Percentiles rank a stretch among this genome's conserved stretches.
Conservation (phyloP, 768 basidiomycete genomes). For the Lanmaoa rubissima region DNA sequence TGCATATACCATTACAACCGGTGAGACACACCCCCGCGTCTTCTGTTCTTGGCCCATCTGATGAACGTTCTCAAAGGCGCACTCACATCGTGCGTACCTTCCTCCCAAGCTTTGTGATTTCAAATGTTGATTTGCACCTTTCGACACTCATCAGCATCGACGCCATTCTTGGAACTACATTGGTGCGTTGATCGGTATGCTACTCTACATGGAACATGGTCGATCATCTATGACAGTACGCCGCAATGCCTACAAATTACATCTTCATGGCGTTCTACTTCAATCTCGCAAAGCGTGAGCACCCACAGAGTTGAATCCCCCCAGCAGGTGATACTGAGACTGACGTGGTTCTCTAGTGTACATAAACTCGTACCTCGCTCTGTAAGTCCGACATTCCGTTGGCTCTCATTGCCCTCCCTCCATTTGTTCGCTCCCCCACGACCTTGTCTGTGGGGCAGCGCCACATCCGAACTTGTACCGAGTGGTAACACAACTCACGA, state of each 20-base stretch:
- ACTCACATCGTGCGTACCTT: constrained; percentile 35
- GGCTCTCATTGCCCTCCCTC: no score
- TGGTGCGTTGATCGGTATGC: constrained; percentile 21
- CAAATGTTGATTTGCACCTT: neutral
- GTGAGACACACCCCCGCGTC: constrained; percentile 30
- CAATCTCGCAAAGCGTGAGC: constrained; percentile 50
- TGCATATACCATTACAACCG: constrained; percentile 55
- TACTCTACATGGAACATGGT: no score
- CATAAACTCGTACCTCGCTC: constrained; percentile 55
- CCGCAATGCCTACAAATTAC: constrained; percentile 53
- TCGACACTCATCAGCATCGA: constrained; percentile 39
- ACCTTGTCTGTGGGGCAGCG: neutral
- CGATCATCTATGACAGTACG: constrained; percentile 31
- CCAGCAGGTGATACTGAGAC: neutral
- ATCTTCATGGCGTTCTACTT: constrained; percentile 56
- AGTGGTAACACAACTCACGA: neutral
- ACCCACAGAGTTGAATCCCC: neutral
- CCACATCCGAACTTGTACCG: neutral
- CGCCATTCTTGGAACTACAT: constrained; percentile 44
- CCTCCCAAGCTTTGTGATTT: neutral
- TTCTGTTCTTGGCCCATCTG: neutral
- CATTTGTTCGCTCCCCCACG: neutral
- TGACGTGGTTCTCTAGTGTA: constrained; percentile 39
- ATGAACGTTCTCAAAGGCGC: constrained; percentile 34
- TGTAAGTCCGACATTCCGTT: constrained; percentile 18